Percentiles rank a stretch among this genome's conserved stretches.
Conservation (phyloP, 345 rosid genomes). For the Lepidium aucheri region DNA sequence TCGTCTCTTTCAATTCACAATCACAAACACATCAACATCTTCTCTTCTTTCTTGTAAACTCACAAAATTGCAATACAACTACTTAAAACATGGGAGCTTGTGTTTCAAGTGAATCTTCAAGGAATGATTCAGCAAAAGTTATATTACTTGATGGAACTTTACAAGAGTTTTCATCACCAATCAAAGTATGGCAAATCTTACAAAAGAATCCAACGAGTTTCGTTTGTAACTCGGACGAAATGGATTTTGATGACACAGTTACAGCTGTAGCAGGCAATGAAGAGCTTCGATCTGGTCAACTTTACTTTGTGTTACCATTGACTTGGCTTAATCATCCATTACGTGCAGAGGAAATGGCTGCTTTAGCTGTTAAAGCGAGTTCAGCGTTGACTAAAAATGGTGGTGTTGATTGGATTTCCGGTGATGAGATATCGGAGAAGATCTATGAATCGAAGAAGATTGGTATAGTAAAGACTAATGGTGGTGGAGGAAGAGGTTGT, state of each 20-base stretch:
- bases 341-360: constrained; percentile 87
- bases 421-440: neutral
- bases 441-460: neutral
- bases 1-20: constrained; percentile 18
- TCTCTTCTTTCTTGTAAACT: neutral
- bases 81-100: constrained; percentile 96
- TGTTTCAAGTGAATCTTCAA: constrained; percentile 59
- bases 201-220: constrained; percentile 52
- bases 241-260: constrained; percentile 82
- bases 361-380: constrained; percentile 95
- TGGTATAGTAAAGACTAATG: neutral
- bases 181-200: constrained; percentile 67
- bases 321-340: constrained; percentile 55
- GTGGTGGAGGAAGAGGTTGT: constrained; percentile 15
- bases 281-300: constrained; percentile 68
- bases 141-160: constrained; percentile 64
- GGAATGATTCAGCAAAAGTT: constrained; percentile 59
- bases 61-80: neutral
- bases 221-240: constrained; percentile 91
- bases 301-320: constrained; percentile 82
- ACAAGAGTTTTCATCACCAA: constrained; percentile 70
- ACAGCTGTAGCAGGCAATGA: constrained; percentile 67
- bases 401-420: constrained; percentile 10
- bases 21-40: constrained; percentile 11
- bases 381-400: constrained; percentile 47